Evolutionary conservation across 1,284 basidiomycete genomes (phyloP), one percentile per base, ranked within the genome.

Genomic region (Hypsizygus ulmarius): DNA sequence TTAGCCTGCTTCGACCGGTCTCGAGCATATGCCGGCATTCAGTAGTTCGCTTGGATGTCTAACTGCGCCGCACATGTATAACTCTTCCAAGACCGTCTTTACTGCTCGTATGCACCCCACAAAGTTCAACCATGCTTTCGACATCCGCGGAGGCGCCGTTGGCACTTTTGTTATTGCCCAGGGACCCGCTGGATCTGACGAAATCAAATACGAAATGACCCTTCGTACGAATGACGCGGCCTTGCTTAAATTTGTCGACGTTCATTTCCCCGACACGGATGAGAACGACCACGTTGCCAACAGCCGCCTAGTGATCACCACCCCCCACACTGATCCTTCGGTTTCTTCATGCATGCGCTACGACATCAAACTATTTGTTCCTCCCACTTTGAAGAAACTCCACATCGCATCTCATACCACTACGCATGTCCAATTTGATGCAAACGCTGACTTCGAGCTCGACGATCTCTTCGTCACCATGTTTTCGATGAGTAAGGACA

Each of bases 1-100:
- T 27, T 53, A 81, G 79, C 72, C 74, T 34, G 57, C 67, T 1
- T 71, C 73, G 0, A 74, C 73, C 29, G 77, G 77, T 11, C 63
- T 81, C 3, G 78, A 82, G 54, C 61, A 65, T 21, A 77, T 81
- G 73, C 79, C 80, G 0, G 67, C 63, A 27, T 83, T 72, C 66
- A 73, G 76, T 60, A 71, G 64, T 1, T 78, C 78, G 6, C 68
- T 81, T 0, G 76, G 77, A 3, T 82, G 80, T 59, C 51, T 66
- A 5, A 51, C 63, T 39, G 73, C 72, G 4, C 64, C 70, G 2
- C 63, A 73, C 52, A 53, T 74, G 42, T 82, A 76, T 58, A 71
- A 77, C 27, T 65, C 64, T 8, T 63, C 66, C 1, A 60, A 66
- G 45, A 61, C 66, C 16, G 65, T 65, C 10, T 64, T 75, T 54